Conservation (phyloP, 805 yeast genomes). For the Debaryomyces castellii region DNA sequence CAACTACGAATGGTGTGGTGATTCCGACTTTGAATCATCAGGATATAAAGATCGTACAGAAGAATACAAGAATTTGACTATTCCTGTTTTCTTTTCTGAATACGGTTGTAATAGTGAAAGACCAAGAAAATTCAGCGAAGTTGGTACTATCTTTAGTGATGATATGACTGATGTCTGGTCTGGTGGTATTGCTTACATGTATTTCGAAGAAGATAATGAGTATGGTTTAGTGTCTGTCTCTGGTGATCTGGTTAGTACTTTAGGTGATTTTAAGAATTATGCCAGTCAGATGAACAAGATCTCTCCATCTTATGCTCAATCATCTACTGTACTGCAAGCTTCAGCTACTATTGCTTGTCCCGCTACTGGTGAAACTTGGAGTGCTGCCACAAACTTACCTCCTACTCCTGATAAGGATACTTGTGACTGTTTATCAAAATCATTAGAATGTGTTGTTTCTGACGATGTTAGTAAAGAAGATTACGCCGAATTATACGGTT, state of each 20-base stretch:
- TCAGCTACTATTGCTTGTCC: conserved; percentile 59
- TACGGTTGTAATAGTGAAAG: conserved; percentile 77
- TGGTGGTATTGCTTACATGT: conserved; percentile 93
- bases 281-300: conserved; percentile 34
- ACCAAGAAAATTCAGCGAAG: conserved; percentile 80
- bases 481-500: conserved; percentile 57
- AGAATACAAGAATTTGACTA: conserved; percentile 68
- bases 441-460: conserved; percentile 61
- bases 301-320: conserved; percentile 34
- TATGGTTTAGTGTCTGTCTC: conserved; percentile 73
- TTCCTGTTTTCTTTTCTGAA: conserved; percentile 84
- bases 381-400: conserved; percentile 66
- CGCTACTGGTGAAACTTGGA: conserved; percentile 54
- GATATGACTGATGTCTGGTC: conserved; percentile 90
- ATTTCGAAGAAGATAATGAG: conserved; percentile 78
- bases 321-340: conserved; percentile 36
- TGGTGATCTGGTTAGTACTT: conserved; percentile 52
- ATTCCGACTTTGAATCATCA: conserved; percentile 54
- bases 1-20: conserved; percentile 89
- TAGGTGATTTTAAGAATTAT: conserved; percentile 54
- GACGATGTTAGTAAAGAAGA: conserved; percentile 53
- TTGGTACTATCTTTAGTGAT: conserved; percentile 59
- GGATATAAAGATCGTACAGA: conserved; percentile 73
- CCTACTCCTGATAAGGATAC: conserved; percentile 70
- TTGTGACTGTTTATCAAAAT: conserved; percentile 61